Conservation (phyloP, 176 grass and related monocot species). For the Eragrostis curvula region DNA sequence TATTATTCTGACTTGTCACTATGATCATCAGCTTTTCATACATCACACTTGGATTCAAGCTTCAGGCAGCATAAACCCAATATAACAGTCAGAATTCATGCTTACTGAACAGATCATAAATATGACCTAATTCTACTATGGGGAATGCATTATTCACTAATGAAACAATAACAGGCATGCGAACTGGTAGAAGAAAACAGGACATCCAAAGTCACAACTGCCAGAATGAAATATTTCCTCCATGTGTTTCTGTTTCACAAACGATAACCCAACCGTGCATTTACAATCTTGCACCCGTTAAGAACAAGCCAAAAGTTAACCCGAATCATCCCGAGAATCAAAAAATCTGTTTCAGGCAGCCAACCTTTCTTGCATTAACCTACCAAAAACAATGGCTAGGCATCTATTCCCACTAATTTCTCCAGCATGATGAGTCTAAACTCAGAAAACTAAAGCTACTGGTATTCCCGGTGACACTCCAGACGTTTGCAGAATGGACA, state of each 20-base stretch:
- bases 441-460: conserved; percentile 30
- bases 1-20: neutral
- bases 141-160: no score
- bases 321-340: neutral
- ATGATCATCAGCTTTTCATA: no score
- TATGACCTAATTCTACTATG: no score
- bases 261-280: neutral
- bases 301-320: neutral
- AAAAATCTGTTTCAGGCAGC: conserved; percentile 16
- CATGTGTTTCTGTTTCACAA: neutral
- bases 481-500: neutral
- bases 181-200: neutral
- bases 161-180: no score
- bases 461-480: conserved; percentile 19
- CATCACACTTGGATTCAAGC: no score
- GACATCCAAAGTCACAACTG: neutral
- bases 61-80: neutral
- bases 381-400: conserved; percentile 31
- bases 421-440: neutral
- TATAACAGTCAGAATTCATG: no score
- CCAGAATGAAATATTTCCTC: neutral
- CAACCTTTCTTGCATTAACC: neutral
- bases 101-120: no score
- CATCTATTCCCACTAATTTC: neutral
- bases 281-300: neutral